A percentile compares a stretch with the other conserved stretches of the same genome.
These are phyloP conservation scores for Setomelanomma holmii DNA, from an alignment of 2,329 filamentous ascomycete species.

Conservation along the genomic window DNA sequence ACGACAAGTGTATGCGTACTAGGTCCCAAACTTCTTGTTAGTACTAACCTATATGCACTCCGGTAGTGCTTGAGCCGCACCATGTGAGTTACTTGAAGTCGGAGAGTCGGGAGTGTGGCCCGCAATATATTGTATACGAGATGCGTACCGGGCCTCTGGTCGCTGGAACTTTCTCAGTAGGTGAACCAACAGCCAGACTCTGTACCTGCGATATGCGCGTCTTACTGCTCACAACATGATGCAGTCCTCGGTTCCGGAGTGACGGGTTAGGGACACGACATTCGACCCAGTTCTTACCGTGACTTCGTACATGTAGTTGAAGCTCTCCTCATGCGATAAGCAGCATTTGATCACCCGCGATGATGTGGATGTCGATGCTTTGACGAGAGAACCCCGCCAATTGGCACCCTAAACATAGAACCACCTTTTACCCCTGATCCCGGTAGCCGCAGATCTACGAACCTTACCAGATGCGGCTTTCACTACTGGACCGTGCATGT, in stretches of 20 bases:
- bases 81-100: constrained; percentile 9
- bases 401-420: constrained; percentile 12
- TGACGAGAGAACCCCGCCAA: constrained; percentile 4
- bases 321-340: neutral
- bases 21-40: neutral
- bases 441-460: constrained; percentile 5
- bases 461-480: constrained; percentile 8
- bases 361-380: neutral
- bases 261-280: constrained; percentile 1
- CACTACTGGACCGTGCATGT: constrained; percentile 7
- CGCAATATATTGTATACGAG: constrained; percentile 13
- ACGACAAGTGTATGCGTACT: constrained; percentile 1
- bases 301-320: neutral
- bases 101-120: constrained; percentile 20
- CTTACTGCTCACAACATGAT: neutral
- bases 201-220: neutral
- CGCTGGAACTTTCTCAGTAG: constrained; percentile 1
- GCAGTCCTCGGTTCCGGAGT: neutral
- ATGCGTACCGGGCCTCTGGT: constrained; percentile 12
- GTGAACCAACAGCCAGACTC: neutral
- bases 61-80: constrained; percentile 18
- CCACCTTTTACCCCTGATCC: constrained; percentile 7
- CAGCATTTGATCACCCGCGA: neutral
- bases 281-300: neutral
- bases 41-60: constrained; percentile 16